A percentile compares a stretch with the other conserved stretches of the same genome.
These are phyloP conservation scores for Pterocarpus macrocarpus DNA, from an alignment of 306 rosid genomes.

Conservation along the genomic window DNA sequence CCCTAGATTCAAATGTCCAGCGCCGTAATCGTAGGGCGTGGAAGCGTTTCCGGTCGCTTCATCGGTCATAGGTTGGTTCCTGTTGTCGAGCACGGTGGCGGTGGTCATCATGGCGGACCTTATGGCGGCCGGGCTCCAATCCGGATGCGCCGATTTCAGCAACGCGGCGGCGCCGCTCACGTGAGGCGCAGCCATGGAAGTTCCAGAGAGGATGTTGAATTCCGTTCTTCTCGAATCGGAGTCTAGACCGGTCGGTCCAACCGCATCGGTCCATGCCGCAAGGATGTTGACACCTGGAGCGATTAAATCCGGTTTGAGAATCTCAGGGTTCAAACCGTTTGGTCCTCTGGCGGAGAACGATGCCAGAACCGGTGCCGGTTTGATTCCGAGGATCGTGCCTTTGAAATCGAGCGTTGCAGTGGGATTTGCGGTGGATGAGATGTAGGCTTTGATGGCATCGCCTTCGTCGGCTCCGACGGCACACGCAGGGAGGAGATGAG, in stretches of 20 bases:
- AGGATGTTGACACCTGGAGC: conserved; percentile 93
- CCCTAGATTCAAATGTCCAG: conserved; percentile 79
- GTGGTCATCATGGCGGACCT: conserved; percentile 96
- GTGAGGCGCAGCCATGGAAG: conserved; percentile 96
- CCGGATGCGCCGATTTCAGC: conserved; percentile 86
- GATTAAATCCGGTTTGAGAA: conserved; percentile 85
- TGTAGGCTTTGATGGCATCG: conserved; percentile 68
- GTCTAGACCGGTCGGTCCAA: conserved; percentile 84
- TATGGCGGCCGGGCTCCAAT: conserved; percentile 90
- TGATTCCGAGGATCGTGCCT: conserved; percentile 84
- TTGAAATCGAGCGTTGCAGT: conserved; percentile 78
- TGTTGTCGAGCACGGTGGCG: conserved; percentile 61
- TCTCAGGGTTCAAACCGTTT: conserved; percentile 72
- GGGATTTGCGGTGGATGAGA: conserved; percentile 59
- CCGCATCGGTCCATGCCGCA: conserved; percentile 86
- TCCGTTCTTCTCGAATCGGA: conserved; percentile 71
- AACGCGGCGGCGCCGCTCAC: conserved; percentile 90
- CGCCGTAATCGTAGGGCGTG: conserved; percentile 78
- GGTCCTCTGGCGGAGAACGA: conserved; percentile 90
- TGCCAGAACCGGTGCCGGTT: conserved; percentile 90
- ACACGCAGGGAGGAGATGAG: conserved; percentile 84
- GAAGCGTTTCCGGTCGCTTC: conserved; percentile 75
- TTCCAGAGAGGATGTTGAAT: conserved; percentile 87
- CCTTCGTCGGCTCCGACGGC: conserved; percentile 82
- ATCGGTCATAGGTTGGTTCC: conserved; percentile 65